A percentile compares a stretch with the other conserved stretches of the same genome.
These are phyloP conservation scores for Neostapfia colusana DNA, from an alignment of 176 grass and related monocot genomes.

Conservation along the genomic window DNA sequence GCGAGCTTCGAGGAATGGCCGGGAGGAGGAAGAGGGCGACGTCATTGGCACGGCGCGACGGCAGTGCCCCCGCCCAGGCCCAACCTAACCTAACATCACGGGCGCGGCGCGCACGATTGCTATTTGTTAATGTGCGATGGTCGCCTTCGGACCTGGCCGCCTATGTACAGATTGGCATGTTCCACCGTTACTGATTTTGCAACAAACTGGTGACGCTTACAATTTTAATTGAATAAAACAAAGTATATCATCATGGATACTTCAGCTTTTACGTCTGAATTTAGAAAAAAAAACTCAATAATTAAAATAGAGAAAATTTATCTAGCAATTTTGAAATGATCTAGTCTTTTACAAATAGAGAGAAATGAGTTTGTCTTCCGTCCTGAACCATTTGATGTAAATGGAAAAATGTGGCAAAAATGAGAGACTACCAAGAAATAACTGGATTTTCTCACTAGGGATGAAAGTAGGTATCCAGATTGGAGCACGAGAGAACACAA, in stretches of 20 bases:
- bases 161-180: neutral
- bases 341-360: neutral
- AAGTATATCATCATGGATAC: neutral
- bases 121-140: neutral
- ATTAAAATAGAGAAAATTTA: too few relatives aligned
- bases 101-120: neutral
- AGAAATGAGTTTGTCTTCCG: neutral
- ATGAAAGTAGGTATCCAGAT: too few relatives aligned
- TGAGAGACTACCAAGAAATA: too few relatives aligned
- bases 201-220: neutral
- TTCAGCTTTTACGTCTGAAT: neutral
- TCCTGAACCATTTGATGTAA: too few relatives aligned
- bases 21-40: slow-evolving; percentile 26
- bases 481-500: too few relatives aligned
- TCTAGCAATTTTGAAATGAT: too few relatives aligned
- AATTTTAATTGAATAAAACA: neutral
- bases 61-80: slow-evolving; percentile 6
- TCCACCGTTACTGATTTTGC: neutral
- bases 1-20: neutral
- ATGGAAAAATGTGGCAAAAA: too few relatives aligned
- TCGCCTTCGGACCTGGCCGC: neutral
- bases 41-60: slow-evolving; percentile 17
- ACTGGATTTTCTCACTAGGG: too few relatives aligned
- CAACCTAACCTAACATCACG: neutral
- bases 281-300: too few relatives aligned